Base-by-base conservation (phyloP, 768 basidiomycete species). In the Lactarius sanguifluus region DNA sequence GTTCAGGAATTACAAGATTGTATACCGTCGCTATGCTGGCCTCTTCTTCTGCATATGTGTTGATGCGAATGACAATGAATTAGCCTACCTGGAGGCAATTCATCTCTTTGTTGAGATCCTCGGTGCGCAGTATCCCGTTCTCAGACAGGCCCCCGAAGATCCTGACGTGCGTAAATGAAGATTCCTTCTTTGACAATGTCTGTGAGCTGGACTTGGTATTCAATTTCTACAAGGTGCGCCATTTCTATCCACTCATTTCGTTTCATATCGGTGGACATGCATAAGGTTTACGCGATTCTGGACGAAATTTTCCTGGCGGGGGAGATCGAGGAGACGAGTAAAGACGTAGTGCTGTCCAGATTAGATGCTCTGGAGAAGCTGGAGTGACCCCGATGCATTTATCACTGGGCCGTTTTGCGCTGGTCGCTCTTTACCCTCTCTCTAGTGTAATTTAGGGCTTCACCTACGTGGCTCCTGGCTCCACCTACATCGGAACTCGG, bases 271-370 rank as follows among this genome's bases (percentile, higher is more conserved):
- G 32, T 47, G 50, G n/a, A 23, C 56, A 12, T 18, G 4, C 55
- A 16, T 45, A 54, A 96, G 93, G 96, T 98, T 8, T 98, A 99
- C 73, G 95, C 97, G 3, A 98, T 99, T 62, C 81, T 99, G 64
- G 97, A 99, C 75, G 97, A 99, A 75, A 93, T 98, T 61, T 98
- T 99, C 80, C 83, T 99, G 16, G 97, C 97, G 3, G 97, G 97
- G 5, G 97, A 99, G 79, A 91, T 98, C 50, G 96, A 98, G 77
- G 97, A 98, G 78, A 98, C 96, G 40, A 94, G 92, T 75, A 98
- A 98, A 74, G 93, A 95, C 62, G 96, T 98, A 34, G 96, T 98
- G 2, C 79, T 98, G 54, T 84, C 90, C 59, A 85, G 97, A 69
- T 77, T 99, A 57, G 96, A 97, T 72, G 90, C 91, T 73, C 79